Evolutionary conservation across 2,329 filamentous ascomycete genomes (phyloP).

Genomic region (Coccinonectria pachysandricola): DNA sequence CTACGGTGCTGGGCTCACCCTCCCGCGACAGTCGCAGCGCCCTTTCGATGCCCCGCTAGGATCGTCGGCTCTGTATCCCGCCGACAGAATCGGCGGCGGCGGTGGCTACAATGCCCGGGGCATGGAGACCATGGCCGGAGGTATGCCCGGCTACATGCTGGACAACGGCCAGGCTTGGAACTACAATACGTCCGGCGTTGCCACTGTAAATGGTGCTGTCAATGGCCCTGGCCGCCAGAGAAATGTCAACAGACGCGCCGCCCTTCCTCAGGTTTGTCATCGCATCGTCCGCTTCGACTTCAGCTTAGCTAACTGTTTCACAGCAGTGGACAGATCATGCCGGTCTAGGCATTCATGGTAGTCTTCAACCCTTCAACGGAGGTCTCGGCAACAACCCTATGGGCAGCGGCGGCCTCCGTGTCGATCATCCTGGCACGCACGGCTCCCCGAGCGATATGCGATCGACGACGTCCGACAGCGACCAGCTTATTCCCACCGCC

Average conservation of each 20-base stretch:
- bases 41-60: conserved; percentile 64
- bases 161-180: conserved; percentile 76
- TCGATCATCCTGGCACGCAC: conserved; percentile 30
- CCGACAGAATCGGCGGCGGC: conserved; percentile 52
- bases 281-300: neutral
- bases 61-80: conserved; percentile 55
- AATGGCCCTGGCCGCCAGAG: conserved; percentile 51
- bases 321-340: conserved; percentile 43
- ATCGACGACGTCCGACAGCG: conserved; percentile 44
- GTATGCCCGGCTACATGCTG: conserved; percentile 40
- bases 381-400: conserved; percentile 27
- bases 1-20: conserved; percentile 39
- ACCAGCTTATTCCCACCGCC: conserved; percentile 93
- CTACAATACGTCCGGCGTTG: conserved; percentile 57
- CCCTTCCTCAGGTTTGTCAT: conserved; percentile 60
- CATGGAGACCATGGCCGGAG: conserved; percentile 36
- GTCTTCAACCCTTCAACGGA: conserved; percentile 25
- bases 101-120: conserved; percentile 46
- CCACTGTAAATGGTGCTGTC: conserved; percentile 51
- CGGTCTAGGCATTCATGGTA: conserved; percentile 31
- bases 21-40: conserved; percentile 50
- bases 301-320: conserved; percentile 7
- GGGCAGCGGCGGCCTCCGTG: conserved; percentile 33
- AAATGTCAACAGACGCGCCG: conserved; percentile 43
- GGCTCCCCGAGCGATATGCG: conserved; percentile 30